Base-by-base conservation (phyloP, 139 green algal species). In the Chlorella sp. region DNA sequence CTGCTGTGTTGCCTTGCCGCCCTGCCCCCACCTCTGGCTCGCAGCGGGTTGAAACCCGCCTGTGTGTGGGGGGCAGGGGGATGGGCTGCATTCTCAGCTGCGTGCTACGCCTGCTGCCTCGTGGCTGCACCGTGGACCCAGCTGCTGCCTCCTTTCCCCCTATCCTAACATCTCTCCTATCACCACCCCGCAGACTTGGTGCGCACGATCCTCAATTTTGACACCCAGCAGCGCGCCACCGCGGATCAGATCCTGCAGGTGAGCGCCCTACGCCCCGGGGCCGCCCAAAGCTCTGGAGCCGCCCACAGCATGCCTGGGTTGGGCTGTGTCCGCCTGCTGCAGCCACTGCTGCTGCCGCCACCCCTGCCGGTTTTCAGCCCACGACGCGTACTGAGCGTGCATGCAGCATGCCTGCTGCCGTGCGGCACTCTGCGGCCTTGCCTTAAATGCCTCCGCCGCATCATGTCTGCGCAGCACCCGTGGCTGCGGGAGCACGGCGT, bases 401-500 rank as follows among this genome's bases (percentile, higher is more conserved):
- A n/a, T n/a, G n/a, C n/a, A n/a, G n/a, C n/a, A n/a, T n/a, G n/a
- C n/a, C n/a, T n/a, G n/a, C n/a, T n/a, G n/a, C n/a, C n/a, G n/a
- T n/a, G n/a, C n/a, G n/a, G n/a, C n/a, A n/a, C n/a, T n/a, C n/a
- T n/a, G n/a, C n/a, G n/a, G n/a, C n/a, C n/a, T n/a, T n/a, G n/a
- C n/a, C n/a, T n/a, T n/a, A n/a, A n/a, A n/a, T 64, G 41, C 65
- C 1, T 32, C 84, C 30, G 24, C 40, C 34, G 17, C 62, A 8
- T 30, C 78, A 64, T 28, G 8, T 54, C 46, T 54, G 46, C 24
- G 16, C 51, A 84, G 54, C 88, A 92, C 54, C 83, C 86, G 8
- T 93, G 90, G 90, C 87, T 93, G 70, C 62, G 85, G 43, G 91
- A 91, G 84, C 89, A 94, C 65, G 90, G 87, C 54, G 87, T 88